Evolutionary conservation across 305 asterid species (phyloP).

Genomic region (Solanum aculeatissimum): DNA sequence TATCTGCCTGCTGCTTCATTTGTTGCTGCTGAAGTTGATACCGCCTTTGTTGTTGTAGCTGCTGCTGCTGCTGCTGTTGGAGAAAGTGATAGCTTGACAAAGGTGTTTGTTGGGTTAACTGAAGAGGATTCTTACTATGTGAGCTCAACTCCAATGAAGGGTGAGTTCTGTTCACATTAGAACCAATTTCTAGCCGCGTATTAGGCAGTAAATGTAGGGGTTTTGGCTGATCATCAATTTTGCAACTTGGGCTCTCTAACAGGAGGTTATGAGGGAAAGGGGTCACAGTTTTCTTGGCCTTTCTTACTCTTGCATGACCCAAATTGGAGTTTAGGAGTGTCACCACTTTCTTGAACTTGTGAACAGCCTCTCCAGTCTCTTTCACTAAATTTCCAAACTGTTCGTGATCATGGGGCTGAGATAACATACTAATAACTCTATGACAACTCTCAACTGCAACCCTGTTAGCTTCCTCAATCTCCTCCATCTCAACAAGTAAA

Average conservation of each 20-base stretch:
- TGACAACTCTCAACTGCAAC: slow-evolving; percentile 82
- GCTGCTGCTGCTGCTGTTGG: slow-evolving; percentile 41
- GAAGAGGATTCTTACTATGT: slow-evolving; percentile 29
- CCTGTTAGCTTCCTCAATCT: slow-evolving; percentile 59
- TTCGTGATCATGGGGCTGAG: slow-evolving; percentile 41
- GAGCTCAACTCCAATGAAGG: slow-evolving; percentile 46
- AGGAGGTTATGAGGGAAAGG: slow-evolving; percentile 27
- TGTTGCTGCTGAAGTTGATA: slow-evolving; percentile 57
- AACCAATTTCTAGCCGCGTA: slow-evolving; percentile 21
- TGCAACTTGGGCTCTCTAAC: slow-evolving; percentile 21
- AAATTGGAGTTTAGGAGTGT: slow-evolving; percentile 49
- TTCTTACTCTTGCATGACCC: slow-evolving; percentile 65
- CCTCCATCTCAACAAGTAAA: slow-evolving; percentile 45
- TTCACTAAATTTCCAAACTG: slow-evolving; percentile 32
- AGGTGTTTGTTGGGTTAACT: slow-evolving; percentile 27
- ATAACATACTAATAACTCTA: slow-evolving; percentile 48
- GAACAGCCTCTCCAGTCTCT: slow-evolving; percentile 71
- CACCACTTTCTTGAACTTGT: slow-evolving; percentile 62
- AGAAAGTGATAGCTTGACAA: slow-evolving; percentile 29
- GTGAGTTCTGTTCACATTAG: slow-evolving; percentile 28
- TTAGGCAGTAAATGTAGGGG: slow-evolving; percentile 21
- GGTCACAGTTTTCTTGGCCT: slow-evolving; percentile 12
- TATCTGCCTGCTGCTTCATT: slow-evolving; percentile 52
- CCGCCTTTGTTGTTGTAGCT: slow-evolving; percentile 27
- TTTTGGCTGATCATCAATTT: slow-evolving; percentile 16